Evolutionary conservation across 2,329 filamentous ascomycete species (phyloP), one percentile per base, ranked within the genome.

Genomic region (Penicillium sp.): DNA sequence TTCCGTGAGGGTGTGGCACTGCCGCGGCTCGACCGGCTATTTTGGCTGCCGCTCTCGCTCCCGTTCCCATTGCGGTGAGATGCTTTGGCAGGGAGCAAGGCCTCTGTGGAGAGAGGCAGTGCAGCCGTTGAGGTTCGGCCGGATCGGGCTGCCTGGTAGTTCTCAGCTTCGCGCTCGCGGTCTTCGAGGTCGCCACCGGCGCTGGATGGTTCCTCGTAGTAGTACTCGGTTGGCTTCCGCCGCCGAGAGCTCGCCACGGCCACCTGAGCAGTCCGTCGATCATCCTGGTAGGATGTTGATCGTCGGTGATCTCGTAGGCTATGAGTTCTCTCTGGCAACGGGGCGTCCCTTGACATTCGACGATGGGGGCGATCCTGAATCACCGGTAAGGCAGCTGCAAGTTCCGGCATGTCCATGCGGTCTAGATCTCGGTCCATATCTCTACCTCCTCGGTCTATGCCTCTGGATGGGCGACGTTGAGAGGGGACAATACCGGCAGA

Each of bases 21-120:
- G 29, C 68, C 74, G 27, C 73, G 74, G 62, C 75, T 70, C 5
- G 75, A 75, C 21, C 72, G 72, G 56, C 70, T 77, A 53, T 76
- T 75, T 50, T 75, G 72, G 51, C 74, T 77, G 27, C 72, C 74
- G 43, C 70, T 74, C 40, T 77, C 75, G 50, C 75, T 76, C 34
- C 68, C 70, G 7, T 67, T 57, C 33, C 68, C 70, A 6, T 67
- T 57, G 40, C 71, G 68, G 39, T 65, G 65, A 13, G 58, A 61
- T 11, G 64, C 59, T 50, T 75, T 75, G 45, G 63, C 60, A 34
- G 72, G 69, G 39, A 70, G 62, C 43, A 76, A 57, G 4, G 70
- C 66, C 57, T 76, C 75, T 4, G 66, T 60, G 3, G 73, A 76
- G 33, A 73, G 60, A n/a, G 73, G 70, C 15, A 70, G 53, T 6